Evolutionary conservation across 768 basidiomycete species (phyloP).

Genomic region (Leccinum barrowsii): DNA sequence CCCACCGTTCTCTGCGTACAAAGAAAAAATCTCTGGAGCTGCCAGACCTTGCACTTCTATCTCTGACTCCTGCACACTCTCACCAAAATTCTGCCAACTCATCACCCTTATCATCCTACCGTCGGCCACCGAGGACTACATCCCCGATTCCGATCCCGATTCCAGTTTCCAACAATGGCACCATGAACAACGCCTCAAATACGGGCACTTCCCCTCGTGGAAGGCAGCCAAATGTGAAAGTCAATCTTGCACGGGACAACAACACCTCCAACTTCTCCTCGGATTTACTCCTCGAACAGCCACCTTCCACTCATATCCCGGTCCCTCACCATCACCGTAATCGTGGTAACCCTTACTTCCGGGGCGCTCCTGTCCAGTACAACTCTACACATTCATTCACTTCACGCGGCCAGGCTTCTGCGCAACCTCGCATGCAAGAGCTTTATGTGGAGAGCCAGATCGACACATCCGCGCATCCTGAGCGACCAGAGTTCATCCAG

Average conservation of each 20-base stretch:
- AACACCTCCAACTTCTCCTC: conserved; percentile 34
- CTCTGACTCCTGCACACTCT: conserved; percentile 41
- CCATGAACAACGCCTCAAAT: conserved; percentile 33
- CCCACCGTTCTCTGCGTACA: conserved; percentile 58
- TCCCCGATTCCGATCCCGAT: conserved; percentile 50
- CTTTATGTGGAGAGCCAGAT: conserved; percentile 38
- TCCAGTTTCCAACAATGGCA: conserved; percentile 36
- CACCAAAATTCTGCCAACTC: conserved; percentile 35
- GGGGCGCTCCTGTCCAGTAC: conserved; percentile 36
- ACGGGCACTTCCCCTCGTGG: conserved; percentile 35
- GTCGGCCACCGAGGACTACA: conserved; percentile 39
- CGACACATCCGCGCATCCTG: conserved; percentile 27
- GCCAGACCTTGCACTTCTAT: conserved; percentile 62
- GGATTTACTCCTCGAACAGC: conserved; percentile 39
- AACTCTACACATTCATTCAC: conserved; percentile 44
- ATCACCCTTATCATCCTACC: conserved; percentile 40
- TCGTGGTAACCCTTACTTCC: conserved; percentile 33
- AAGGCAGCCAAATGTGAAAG: conserved; percentile 31
- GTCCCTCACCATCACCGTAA: conserved; percentile 28
- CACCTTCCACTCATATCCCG: conserved; percentile 43
- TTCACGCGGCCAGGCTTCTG: conserved; percentile 31
- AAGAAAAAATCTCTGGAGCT: conserved; percentile 76
- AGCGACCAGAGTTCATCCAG: conserved; percentile 41
- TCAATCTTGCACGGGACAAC: conserved; percentile 21
- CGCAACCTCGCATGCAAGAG: conserved; percentile 44